These are phyloP conservation scores for Cephaloascus fragrans DNA, from an alignment of 805 yeast genomes.

Conservation along the genomic window DNA sequence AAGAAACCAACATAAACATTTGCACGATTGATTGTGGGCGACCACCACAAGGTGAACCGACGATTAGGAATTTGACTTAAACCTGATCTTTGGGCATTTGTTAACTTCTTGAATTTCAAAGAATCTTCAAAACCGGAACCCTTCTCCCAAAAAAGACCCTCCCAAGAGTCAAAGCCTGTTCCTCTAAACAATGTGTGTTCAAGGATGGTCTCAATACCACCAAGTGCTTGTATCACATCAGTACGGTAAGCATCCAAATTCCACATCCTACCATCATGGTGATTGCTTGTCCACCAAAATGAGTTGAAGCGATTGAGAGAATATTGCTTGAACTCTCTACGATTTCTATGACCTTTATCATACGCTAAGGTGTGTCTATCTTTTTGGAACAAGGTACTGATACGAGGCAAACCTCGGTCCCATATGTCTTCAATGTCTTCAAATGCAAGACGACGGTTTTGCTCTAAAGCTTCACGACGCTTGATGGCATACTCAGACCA, in stretches of 20 bases:
- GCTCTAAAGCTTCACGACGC: slow-evolving; percentile 76
- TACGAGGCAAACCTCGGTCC: slow-evolving; percentile 96
- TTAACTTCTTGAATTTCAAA: slow-evolving; percentile 84
- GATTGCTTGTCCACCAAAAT: slow-evolving; percentile 92
- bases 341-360: slow-evolving; percentile 85
- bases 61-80: slow-evolving; percentile 96
- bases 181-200: slow-evolving; percentile 95
- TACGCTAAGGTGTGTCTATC: slow-evolving; percentile 91
- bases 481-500: slow-evolving; percentile 97
- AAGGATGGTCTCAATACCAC: slow-evolving; percentile 92
- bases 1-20: slow-evolving; percentile 96
- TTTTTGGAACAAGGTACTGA: slow-evolving; percentile 88
- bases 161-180: slow-evolving; percentile 98
- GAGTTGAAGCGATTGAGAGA: slow-evolving; percentile 70
- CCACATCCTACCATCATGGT: slow-evolving; percentile 96
- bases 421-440: slow-evolving; percentile 92
- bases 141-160: slow-evolving; percentile 97
- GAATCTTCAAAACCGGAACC: slow-evolving; percentile 97
- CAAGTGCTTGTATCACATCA: slow-evolving; percentile 93
- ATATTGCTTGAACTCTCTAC: slow-evolving; percentile 70
- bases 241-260: slow-evolving; percentile 85
- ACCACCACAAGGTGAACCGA: slow-evolving; percentile 98
- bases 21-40: slow-evolving; percentile 96
- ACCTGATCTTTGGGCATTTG: slow-evolving; percentile 97
- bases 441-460: slow-evolving; percentile 75